These are phyloP conservation scores for Alternaria panax DNA, from an alignment of 2,329 filamentous ascomycete genomes.

Conservation along the genomic window DNA sequence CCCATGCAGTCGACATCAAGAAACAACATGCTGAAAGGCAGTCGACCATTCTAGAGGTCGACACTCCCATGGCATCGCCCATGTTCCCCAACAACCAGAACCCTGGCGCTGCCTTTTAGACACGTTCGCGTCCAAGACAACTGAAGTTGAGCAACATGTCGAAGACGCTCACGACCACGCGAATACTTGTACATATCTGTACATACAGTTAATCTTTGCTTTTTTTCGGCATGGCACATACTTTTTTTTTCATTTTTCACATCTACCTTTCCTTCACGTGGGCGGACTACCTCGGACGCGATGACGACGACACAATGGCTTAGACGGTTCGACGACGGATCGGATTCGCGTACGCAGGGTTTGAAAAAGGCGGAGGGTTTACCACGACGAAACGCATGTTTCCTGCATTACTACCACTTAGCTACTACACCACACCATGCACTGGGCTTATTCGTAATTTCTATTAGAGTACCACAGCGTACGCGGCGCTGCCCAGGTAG, in stretches of 20 bases:
- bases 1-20: constrained; percentile 13
- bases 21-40: constrained; percentile 29
- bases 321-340: constrained; percentile 1
- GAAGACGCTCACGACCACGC: not conserved
- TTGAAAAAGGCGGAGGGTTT: not conserved
- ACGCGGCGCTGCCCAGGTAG: not conserved
- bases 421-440: not conserved
- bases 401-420: not conserved
- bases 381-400: not conserved
- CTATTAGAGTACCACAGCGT: constrained; percentile 1
- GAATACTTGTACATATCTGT: not conserved
- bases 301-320: not conserved
- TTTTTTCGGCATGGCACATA: too few species aligned
- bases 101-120: constrained; percentile 33
- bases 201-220: not conserved
- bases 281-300: not conserved
- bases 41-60: constrained; percentile 40
- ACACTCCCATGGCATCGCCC: constrained; percentile 37
- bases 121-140: not conserved
- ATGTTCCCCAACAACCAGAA: constrained; percentile 22
- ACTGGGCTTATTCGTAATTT: constrained; percentile 10
- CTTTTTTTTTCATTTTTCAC: not conserved
- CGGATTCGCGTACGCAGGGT: not conserved
- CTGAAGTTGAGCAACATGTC: not conserved
- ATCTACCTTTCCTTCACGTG: not conserved